Percentiles rank a stretch among this genome's conserved stretches.
Conservation (phyloP, 441 rosid species). For the Arabidopsis lyrata region DNA sequence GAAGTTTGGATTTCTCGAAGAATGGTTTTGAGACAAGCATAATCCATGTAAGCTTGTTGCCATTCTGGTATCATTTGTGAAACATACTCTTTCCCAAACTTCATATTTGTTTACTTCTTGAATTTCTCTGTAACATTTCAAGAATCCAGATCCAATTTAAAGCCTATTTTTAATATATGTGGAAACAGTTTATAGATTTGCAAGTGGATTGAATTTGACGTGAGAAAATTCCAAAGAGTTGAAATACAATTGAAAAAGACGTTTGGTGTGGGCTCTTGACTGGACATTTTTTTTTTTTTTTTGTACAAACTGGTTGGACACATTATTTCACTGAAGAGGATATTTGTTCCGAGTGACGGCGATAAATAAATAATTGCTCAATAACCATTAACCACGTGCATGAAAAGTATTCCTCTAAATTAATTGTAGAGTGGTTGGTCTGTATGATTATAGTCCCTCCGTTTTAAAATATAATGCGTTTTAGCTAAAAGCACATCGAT, state of each 20-base stretch:
- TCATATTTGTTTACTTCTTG: neutral
- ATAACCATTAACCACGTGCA: conserved; percentile 10
- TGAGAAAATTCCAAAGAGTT: conserved; percentile 16
- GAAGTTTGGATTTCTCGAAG: conserved; percentile 24
- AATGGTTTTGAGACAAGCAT: neutral
- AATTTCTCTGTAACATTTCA: neutral
- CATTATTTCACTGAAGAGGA: conserved; percentile 2
- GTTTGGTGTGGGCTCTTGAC: neutral
- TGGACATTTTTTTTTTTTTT: neutral
- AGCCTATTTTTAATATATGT: neutral
- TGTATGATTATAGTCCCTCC: too few relatives aligned
- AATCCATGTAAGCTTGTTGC: conserved; percentile 10
- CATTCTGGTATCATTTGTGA: conserved; percentile 1
- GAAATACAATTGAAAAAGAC: conserved; percentile 3
- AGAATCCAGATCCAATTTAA: conserved; percentile 11
- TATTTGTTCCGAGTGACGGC: neutral
- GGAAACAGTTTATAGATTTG: neutral
- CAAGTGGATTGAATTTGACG: conserved; percentile 25
- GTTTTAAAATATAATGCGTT: too few relatives aligned
- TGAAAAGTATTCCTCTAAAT: neutral
- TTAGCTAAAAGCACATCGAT: too few relatives aligned
- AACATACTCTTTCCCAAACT: conserved; percentile 3
- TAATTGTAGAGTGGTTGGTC: conserved; percentile 1
- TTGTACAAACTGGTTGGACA: neutral
- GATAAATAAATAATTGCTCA: conserved; percentile 12